Conservation (phyloP, 1,284 basidiomycete genomes). For the Amylostereum areolatum region DNA sequence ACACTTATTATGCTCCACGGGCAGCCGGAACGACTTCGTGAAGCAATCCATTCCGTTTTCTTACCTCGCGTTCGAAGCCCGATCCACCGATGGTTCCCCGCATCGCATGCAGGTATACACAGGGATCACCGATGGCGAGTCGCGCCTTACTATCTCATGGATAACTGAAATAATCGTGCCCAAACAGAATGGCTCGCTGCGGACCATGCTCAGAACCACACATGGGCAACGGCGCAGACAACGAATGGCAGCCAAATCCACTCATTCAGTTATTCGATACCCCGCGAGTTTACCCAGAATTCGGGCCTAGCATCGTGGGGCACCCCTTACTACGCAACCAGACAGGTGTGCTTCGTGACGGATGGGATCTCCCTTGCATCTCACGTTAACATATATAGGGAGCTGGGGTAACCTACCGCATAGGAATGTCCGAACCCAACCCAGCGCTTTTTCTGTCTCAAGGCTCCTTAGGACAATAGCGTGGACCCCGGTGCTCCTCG, state of each 20-base stretch:
- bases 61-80: constrained; percentile 11
- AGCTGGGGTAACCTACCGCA: background rate
- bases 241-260: background rate
- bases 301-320: background rate
- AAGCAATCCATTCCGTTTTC: constrained; percentile 15
- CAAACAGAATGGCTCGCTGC: background rate
- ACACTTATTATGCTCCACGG: background rate
- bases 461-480: constrained; percentile 1
- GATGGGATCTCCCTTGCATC: background rate
- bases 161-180: background rate
- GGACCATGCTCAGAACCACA: background rate
- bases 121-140: constrained; percentile 11
- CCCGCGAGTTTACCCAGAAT: background rate
- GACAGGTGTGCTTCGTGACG: background rate
- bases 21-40: constrained; percentile 12
- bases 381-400: background rate
- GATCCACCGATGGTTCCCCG: constrained; percentile 7
- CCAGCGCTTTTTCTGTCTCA: constrained; percentile 1
- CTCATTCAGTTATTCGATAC: background rate
- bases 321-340: background rate
- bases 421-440: background rate
- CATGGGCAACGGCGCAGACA: background rate
- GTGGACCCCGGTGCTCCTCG: constrained; percentile 20
- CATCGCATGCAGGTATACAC: constrained; percentile 14
- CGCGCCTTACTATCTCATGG: too few relatives aligned